Base-by-base conservation (phyloP, 202 grass and related monocot genomes). In the Eragrostis tef region DNA sequence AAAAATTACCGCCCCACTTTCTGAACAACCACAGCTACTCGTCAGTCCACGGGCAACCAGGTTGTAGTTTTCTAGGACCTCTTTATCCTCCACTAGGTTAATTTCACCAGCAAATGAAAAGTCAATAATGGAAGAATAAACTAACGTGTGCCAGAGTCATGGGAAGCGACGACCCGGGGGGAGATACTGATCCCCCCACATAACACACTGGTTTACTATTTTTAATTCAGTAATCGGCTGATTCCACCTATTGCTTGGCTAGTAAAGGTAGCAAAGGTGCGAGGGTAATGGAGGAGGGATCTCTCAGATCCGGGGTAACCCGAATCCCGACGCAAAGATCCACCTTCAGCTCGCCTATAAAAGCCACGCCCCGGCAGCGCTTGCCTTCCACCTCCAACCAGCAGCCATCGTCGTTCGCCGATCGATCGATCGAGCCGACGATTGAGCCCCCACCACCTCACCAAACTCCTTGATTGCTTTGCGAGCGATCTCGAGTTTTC, bases 271-370 rank as follows among this genome's bases (percentile, higher is more conserved):
- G 29, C 21, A 7, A 17, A 50, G 57, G 61, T 53, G 26, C 5
- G 54, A 56, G 24, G 24, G 60, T 7, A 63, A 63, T 31, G 60
- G 60, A 63, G 24, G 21, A 25, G n/a, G 58, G 60, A 63, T 63
- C 60, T 63, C 60, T 63, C 24, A 31, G 12, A 16, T 31, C 5
- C 60, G 5, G n/a, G 44, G n/a, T 39, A 80, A 8, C 78, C 49
- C 65, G 82, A 81, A 77, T 82, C 66, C 65, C 66, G 72, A 89
- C 3, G 59, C 58, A 77, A 57, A 84, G 80, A 88, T 84, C 26
- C 62, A 64, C 29, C 62, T 0, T 11, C 7, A 14, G 25, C 42
- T 14, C 16, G 21, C 73, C 87, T 89, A 82, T 86, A 89, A 82
- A 89, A 73, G 13, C 48, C 3, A 8, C 6, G 0, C 13, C 48